These are phyloP conservation scores for Strigomonas culicis DNA, from an alignment of 208 protist species.

Conservation along the genomic window DNA sequence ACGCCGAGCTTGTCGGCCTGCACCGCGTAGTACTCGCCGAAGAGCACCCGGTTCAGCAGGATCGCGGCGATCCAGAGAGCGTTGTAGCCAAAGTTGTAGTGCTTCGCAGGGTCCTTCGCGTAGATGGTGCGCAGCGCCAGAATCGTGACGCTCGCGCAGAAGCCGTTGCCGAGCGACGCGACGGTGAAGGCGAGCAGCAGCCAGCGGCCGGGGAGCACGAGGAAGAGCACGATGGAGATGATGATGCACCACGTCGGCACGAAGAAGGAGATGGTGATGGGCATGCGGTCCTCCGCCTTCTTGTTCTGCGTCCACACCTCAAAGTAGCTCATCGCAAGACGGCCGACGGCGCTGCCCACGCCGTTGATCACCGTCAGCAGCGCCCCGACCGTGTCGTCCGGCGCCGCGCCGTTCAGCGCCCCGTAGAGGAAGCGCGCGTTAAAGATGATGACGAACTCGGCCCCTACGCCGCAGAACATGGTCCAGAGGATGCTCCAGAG, in stretches of 20 bases:
- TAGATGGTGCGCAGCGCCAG: slow-evolving; percentile 65
- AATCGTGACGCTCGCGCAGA: slow-evolving; percentile 33
- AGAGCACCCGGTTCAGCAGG: slow-evolving; percentile 62
- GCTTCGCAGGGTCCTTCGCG: slow-evolving; percentile 63
- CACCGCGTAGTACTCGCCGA: slow-evolving; percentile 63
- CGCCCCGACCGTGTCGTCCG: slow-evolving; percentile 31
- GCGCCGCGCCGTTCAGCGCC: slow-evolving; percentile 24
- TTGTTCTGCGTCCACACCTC: slow-evolving; percentile 44
- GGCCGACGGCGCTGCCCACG: slow-evolving; percentile 52
- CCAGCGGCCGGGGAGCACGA: slow-evolving; percentile 23
- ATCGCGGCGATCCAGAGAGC: slow-evolving; percentile 29
- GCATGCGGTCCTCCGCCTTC: slow-evolving; percentile 51
- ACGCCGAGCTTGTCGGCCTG: slow-evolving; percentile 29
- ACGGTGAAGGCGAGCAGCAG: slow-evolving; percentile 38
- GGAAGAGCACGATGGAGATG: slow-evolving; percentile 45
- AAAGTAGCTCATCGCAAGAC: slow-evolving; percentile 48
- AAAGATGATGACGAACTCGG: slow-evolving; percentile 61
- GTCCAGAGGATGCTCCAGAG: slow-evolving; percentile 56
- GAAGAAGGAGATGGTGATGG: slow-evolving; percentile 60
- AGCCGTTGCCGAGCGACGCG: slow-evolving; percentile 65
- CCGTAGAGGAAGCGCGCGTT: slow-evolving; percentile 49
- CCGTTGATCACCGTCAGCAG: slow-evolving; percentile 66
- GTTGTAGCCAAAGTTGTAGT: slow-evolving; percentile 61
- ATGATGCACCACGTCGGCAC: slow-evolving; percentile 42
- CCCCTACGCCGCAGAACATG: slow-evolving; percentile 46